These are phyloP conservation scores for Neoscytalidium dimidiatum DNA, from an alignment of 2,329 filamentous ascomycete genomes.

Conservation along the genomic window DNA sequence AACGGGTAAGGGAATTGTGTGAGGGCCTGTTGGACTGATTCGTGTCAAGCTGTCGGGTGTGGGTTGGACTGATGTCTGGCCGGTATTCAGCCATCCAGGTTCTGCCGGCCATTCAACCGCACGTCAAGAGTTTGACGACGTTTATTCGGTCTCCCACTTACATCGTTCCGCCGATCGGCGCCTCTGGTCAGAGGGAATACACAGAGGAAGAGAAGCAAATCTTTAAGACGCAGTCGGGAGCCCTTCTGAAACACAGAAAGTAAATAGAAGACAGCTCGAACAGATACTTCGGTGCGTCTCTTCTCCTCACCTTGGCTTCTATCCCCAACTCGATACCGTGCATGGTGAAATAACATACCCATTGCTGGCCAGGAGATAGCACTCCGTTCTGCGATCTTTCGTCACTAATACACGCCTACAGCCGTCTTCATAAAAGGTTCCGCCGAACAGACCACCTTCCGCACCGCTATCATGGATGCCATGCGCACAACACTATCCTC, in stretches of 20 bases:
- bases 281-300: slow-evolving; percentile 42
- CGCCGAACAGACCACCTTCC: slow-evolving; percentile 33
- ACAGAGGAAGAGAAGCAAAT: slow-evolving; percentile 42
- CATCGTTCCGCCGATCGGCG: slow-evolving; percentile 49
- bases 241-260: slow-evolving; percentile 45
- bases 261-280: slow-evolving; percentile 50
- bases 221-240: slow-evolving; percentile 44
- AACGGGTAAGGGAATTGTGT: slow-evolving; percentile 39
- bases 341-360: not conserved
- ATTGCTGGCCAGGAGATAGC: not conserved
- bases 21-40: slow-evolving; percentile 25
- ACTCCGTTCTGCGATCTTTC: not conserved
- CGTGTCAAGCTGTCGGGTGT: not conserved
- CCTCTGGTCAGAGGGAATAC: slow-evolving; percentile 46
- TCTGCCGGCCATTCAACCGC: slow-evolving; percentile 49
- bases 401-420: slow-evolving; percentile 12
- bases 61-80: slow-evolving; percentile 21
- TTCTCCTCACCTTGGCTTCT: not conserved
- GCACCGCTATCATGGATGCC: slow-evolving; percentile 36
- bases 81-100: slow-evolving; percentile 60
- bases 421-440: slow-evolving; percentile 45
- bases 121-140: slow-evolving; percentile 48
- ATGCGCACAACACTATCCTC: slow-evolving; percentile 45
- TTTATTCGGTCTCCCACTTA: slow-evolving; percentile 56
- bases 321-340: not conserved